Conservation (phyloP, 108 stramenopile genomes). For the Mediolabrus comicus region DNA sequence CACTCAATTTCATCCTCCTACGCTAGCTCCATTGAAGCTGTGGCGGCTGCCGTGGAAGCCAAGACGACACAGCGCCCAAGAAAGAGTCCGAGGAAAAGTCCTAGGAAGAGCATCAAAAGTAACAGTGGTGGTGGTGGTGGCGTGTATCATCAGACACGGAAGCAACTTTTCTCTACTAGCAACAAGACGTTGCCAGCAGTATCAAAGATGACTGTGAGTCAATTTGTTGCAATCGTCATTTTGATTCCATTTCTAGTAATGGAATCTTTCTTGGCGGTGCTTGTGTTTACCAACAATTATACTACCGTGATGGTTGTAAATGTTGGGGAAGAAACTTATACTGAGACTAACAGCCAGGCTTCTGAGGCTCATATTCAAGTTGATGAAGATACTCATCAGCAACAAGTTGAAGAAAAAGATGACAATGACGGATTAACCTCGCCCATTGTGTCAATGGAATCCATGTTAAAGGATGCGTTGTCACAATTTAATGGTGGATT, state of each 20-base stretch:
- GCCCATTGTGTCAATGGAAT: background rate
- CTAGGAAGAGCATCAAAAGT: background rate
- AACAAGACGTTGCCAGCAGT: background rate
- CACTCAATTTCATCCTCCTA: background rate
- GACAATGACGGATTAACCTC: background rate
- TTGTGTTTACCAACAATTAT: background rate
- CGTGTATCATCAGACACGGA: background rate
- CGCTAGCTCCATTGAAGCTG: background rate
- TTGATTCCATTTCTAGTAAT: background rate
- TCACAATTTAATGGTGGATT: background rate
- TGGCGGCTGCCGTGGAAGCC: background rate
- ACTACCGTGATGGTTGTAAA: background rate
- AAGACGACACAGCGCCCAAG: background rate
- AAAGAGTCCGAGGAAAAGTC: background rate
- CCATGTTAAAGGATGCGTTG: background rate
- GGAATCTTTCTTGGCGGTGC: background rate
- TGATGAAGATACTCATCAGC: background rate
- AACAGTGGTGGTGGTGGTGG: background rate
- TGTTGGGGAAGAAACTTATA: background rate
- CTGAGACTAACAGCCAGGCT: background rate
- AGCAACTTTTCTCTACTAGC: background rate
- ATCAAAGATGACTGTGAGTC: background rate
- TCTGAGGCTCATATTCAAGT: background rate
- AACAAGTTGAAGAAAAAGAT: background rate
- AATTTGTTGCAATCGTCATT: background rate